These are phyloP conservation scores for Naematelia aurantialba DNA, from an alignment of 768 basidiomycete species.

Conservation along the genomic window DNA sequence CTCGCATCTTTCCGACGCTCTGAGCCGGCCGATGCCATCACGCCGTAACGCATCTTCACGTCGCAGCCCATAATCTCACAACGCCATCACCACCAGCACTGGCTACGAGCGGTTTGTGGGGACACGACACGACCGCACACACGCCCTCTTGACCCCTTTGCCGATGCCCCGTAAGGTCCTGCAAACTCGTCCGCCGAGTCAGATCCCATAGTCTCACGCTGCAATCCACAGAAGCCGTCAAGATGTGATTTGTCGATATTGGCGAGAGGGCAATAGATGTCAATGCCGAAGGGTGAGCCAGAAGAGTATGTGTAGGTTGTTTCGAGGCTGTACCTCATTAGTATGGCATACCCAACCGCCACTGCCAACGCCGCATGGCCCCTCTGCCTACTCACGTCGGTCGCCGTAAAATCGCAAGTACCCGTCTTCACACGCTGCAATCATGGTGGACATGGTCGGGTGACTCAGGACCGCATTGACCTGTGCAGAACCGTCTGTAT, in stretches of 20 bases:
- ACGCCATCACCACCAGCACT: conserved; percentile 96
- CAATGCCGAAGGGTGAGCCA: conserved; percentile 85
- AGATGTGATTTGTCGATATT: conserved; percentile 71
- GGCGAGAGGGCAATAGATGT: conserved; percentile 86
- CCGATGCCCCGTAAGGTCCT: conserved; percentile 81
- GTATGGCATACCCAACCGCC: neutral
- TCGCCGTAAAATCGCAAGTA: conserved; percentile 82
- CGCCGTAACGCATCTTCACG: neutral
- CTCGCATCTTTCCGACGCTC: no score
- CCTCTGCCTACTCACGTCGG: neutral
- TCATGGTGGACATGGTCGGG: conserved; percentile 80
- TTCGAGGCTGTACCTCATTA: conserved; percentile 53
- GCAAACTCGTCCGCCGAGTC: conserved; percentile 65
- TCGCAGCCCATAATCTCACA: conserved; percentile 64
- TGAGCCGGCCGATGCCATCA: no score
- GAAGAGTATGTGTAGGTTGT: conserved; percentile 82
- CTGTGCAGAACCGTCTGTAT: conserved; percentile 13
- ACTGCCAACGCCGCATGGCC: neutral
- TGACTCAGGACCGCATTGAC: conserved; percentile 56
- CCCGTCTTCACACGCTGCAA: conserved; percentile 91
- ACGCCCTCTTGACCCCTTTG: conserved; percentile 88
- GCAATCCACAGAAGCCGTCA: conserved; percentile 89
- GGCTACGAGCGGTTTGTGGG: conserved; percentile 76
- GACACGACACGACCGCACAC: conserved; percentile 78
- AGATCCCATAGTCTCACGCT: conserved; percentile 94